Evolutionary conservation across 1,139 yeast genomes (phyloP), one percentile per base, ranked within the genome.

Genomic region (Protomyces pachydermus): DNA sequence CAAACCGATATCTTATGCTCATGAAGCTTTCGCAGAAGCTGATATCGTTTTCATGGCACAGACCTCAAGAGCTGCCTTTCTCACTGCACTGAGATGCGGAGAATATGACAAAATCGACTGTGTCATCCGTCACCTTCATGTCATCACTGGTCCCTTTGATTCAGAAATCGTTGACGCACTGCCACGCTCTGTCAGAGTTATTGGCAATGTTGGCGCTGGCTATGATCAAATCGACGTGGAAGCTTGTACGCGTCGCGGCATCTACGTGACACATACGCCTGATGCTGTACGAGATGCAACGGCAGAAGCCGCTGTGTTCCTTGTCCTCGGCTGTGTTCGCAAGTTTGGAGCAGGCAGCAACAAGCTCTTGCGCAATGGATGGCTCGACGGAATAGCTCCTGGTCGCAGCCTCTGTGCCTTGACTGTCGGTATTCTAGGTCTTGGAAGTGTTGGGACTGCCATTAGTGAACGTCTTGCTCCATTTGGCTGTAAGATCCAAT

Each of bases 271-370:
- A 8, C 86, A 89, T 72, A 87, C 86, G 6, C 91, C 95, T 5
- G 80, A 78, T 3, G 78, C 87, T 3, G 95, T 87, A 20, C 90
- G 87, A 69, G 83, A 82, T 9, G 88, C 95, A n/a, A 89, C 96
- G 16, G 96, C 96, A 0, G 91, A 86, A 70, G 84, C 91, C 2
- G 91, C 89, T 64, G 81, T 87, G 3, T 87, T 78, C 72, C 77
- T 88, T 69, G 70, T 86, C 12, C 74, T 88, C 58, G 83, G 88
- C 6, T 85, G 91, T 0, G 73, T 87, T 71, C 82, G 96, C 9
- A 38, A 58, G 18, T 58, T 58, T 34, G 35, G 51, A 16, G 45
- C 23, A 1, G 56, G 62, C 8, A 20, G n/a, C 18, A 34, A 16
- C 16, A 50, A 16, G 18, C 34, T 52, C 10, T 42, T n/a, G 23